Percentiles rank a stretch among this genome's conserved stretches.
phyloP scores from a whole-genome alignment of 176 grass and related monocot species.

The Eleusine coracana region DNA sequence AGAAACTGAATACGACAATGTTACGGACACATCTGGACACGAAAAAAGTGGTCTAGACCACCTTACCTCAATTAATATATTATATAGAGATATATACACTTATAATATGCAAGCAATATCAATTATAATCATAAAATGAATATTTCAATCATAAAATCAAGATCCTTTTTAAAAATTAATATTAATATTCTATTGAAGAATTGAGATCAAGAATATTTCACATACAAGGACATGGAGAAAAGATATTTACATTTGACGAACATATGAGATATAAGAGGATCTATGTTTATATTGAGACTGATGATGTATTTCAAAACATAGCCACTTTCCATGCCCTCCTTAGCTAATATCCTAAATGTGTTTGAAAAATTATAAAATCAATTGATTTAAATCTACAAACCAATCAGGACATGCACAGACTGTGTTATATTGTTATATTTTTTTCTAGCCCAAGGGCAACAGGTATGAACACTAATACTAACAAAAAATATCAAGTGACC shows the following conservation, averaged over 20 bases:
- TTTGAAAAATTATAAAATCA: conserved; percentile 13
- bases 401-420: neutral
- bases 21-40: too few relatives aligned
- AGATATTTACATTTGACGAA: neutral
- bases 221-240: neutral
- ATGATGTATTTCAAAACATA: neutral
- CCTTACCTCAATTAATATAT: too few relatives aligned
- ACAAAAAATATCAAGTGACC: neutral
- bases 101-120: conserved; percentile 5
- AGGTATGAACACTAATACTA: neutral
- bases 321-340: neutral
- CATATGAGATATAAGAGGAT: neutral
- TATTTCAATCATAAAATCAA: neutral
- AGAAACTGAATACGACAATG: too few relatives aligned
- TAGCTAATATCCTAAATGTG: neutral
- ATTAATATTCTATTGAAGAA: neutral
- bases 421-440: neutral
- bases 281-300: conserved; percentile 6
- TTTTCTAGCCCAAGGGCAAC: neutral
- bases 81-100: neutral
- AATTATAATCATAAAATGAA: neutral
- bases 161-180: neutral
- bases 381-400: neutral
- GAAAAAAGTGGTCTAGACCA: too few relatives aligned
- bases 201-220: conserved; percentile 7